Evolutionary conservation across 2,329 filamentous ascomycete species (phyloP), one percentile per base, ranked within the genome.

Genomic region (Fusarium cicatricum): DNA sequence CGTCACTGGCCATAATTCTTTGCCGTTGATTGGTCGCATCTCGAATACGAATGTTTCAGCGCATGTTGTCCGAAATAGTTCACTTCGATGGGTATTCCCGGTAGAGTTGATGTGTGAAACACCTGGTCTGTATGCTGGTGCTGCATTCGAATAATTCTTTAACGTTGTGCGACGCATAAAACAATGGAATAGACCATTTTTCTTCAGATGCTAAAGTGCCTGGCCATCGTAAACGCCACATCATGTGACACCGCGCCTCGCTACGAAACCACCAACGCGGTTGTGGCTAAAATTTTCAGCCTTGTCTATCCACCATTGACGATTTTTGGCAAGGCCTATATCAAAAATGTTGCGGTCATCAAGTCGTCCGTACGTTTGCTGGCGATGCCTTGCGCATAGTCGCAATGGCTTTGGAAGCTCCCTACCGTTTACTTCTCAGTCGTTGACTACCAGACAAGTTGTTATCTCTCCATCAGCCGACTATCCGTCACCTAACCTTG

Each of bases 301-400:
- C 52, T 63, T 39, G 34, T 36, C 31, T 32, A 21, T 29, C 15
- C 16, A 36, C 11, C 46, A 28, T 47, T 32, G 15, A 50, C 11
- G 17, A 32, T 11, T 37, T 5, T 47, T 28, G 17, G 21, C n/a
- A 52, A 36, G 43, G 31, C 29, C 29, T n/a, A 40, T 31, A 17
- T 48, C 21, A 53, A 60, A 48, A 21, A 78, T 74, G 70, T 58
- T 77, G 47, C 67, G 66, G 45, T 64, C 58, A 21, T 60, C 72
- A 37, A 61, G 62, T 41, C 64, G 58, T 19, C 67, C 68, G n/a
- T 73, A 71, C 48, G 58, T 74, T 23, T 75, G 74, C 52, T 69
- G 71, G 67, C 69, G 64, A 51, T 78, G 72, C 48, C 51, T 74
- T 29, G 48, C 62, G 3, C 63, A 66, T n/a, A 33, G 45, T 15